Base-by-base conservation (phyloP, 371 early-diverging fungal species). In the Actinomortierella ambigua region DNA sequence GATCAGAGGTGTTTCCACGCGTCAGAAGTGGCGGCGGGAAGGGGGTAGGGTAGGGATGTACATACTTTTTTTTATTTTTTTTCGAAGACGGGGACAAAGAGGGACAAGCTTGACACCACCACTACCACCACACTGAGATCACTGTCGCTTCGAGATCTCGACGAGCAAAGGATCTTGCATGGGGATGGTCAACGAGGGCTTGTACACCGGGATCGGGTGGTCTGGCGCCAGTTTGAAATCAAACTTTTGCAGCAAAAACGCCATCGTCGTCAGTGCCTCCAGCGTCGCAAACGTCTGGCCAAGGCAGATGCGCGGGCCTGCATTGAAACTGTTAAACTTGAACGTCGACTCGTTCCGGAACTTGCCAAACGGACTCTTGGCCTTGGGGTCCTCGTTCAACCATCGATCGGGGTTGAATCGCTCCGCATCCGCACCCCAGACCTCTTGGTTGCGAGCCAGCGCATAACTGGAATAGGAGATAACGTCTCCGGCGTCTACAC, bases 381-480 rank as follows among this genome's bases (percentile, higher is more conserved):
- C 48, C 8, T 48, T 34, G 34, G 34, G 34, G 11, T 34, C 34
- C 34, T 34, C 34, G 34, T 6, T 69, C 20, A 87, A 57, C 85
- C 87, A 88, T 7, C 88, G 77, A 56, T 89, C 89, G 5, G 89
- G 88, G 15, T 64, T 68, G 65, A 88, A 88, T 42, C 77, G 64
- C 28, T 78, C 77, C 13, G 82, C 84, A 70, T 89, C 84, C n/a
- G 67, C 55, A 15, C 88, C 86, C 89, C 89, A 89, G 5, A 85
- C 75, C 26, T 75, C 69, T 29, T 76, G 71, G 3, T 77, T 70
- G 9, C 86, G 79, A 2, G 79, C 88, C 53, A 77, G 61, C 23
- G 77, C 62, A 61, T 76, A 82, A 14, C 82, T 63, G 18, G 77
- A 68, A 76, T 80, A 84, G 1, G 69, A 59, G 2, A 86, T 60